Evolutionary conservation across 1,284 basidiomycete species (phyloP).

Genomic region (Tilletiopsis washingtonensis): DNA sequence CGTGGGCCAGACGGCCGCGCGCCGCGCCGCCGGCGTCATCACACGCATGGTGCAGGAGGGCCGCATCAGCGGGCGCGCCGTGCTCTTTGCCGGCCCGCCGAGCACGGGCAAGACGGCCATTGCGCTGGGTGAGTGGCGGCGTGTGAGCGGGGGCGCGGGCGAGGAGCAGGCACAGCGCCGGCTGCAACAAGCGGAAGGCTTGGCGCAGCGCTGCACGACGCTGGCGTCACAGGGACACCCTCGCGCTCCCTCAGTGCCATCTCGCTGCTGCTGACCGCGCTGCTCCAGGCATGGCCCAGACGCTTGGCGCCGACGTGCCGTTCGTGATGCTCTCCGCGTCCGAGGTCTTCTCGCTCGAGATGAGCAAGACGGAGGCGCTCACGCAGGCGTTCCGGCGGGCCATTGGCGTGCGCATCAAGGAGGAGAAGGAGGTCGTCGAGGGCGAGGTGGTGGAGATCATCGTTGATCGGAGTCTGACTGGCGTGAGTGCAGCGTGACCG

Average conservation of each 20-base stretch:
- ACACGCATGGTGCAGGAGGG: conserved; percentile 97
- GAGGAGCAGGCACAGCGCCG: too few relatives aligned
- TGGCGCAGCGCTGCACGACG: too few relatives aligned
- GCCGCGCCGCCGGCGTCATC: conserved; percentile 94
- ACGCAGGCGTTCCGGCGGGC: conserved; percentile 91
- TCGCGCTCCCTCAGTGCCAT: too few relatives aligned
- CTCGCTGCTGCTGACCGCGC: conserved; percentile 48
- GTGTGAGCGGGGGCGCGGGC: too few relatives aligned
- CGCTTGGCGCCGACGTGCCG: conserved; percentile 82
- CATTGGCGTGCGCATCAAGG: conserved; percentile 93
- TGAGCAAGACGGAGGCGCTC: conserved; percentile 96
- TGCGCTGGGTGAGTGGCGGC: conserved; percentile 61
- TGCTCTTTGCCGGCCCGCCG: conserved; percentile 91
- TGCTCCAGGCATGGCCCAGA: conserved; percentile 98
- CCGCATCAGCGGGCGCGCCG: conserved; percentile 84
- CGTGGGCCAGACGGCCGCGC: conserved; percentile 89
- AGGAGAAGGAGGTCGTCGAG: conserved; percentile 94
- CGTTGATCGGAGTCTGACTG: conserved; percentile 91
- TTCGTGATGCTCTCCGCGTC: conserved; percentile 95
- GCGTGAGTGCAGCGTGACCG: conserved; percentile 56
- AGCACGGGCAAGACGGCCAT: conserved; percentile 96
- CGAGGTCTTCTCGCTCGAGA: conserved; percentile 88
- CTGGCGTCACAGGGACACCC: too few relatives aligned
- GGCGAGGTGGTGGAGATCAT: conserved; percentile 98
- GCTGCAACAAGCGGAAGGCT: too few relatives aligned